These are phyloP conservation scores for Phytopythium chamaehyphon DNA, from an alignment of 352 stramenopile genomes.

Conservation along the genomic window DNA sequence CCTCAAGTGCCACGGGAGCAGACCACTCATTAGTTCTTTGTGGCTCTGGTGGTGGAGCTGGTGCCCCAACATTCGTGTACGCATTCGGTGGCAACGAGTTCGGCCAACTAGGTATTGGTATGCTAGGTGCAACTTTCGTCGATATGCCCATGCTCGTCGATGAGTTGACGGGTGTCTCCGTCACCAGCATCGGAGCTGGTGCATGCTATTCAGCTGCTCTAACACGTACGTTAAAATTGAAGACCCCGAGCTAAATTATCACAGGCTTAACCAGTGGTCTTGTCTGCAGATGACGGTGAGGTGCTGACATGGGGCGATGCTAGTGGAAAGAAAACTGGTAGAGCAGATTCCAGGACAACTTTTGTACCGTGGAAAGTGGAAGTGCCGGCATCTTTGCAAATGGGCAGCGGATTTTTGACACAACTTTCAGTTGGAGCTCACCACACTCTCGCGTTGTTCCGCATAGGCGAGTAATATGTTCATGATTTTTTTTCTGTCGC, in stretches of 20 bases:
- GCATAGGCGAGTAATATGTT: slow-evolving; percentile 18
- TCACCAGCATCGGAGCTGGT: slow-evolving; percentile 50
- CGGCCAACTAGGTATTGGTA: slow-evolving; percentile 58
- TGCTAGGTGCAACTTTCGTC: slow-evolving; percentile 16
- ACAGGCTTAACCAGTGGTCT: too few species aligned
- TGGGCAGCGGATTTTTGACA: slow-evolving; percentile 34
- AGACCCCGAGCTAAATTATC: too few species aligned
- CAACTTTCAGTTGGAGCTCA: slow-evolving; percentile 55
- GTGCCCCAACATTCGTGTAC: slow-evolving; percentile 49
- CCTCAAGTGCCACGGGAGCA: slow-evolving; percentile 36
- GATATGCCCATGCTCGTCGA: slow-evolving; percentile 62
- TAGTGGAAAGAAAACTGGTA: slow-evolving; percentile 38
- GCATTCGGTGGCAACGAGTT: slow-evolving; percentile 64
- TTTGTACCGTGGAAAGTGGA: slow-evolving; percentile 64
- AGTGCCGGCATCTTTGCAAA: slow-evolving; percentile 3
- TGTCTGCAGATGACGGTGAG: slow-evolving; percentile 50
- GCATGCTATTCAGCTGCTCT: slow-evolving; percentile 51
- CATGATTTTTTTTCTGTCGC: neutral
- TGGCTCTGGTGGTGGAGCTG: slow-evolving; percentile 9
- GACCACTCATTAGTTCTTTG: slow-evolving; percentile 73
- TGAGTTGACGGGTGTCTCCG: slow-evolving; percentile 34
- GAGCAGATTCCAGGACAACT: slow-evolving; percentile 35
- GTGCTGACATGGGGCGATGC: slow-evolving; percentile 71
- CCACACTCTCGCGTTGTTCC: slow-evolving; percentile 56
- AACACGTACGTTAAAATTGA: slow-evolving; percentile 24